Percentiles rank a stretch among this genome's conserved stretches.
Conservation (phyloP, 2,329 filamentous ascomycete genomes). For the Cytospora chrysosperma region DNA sequence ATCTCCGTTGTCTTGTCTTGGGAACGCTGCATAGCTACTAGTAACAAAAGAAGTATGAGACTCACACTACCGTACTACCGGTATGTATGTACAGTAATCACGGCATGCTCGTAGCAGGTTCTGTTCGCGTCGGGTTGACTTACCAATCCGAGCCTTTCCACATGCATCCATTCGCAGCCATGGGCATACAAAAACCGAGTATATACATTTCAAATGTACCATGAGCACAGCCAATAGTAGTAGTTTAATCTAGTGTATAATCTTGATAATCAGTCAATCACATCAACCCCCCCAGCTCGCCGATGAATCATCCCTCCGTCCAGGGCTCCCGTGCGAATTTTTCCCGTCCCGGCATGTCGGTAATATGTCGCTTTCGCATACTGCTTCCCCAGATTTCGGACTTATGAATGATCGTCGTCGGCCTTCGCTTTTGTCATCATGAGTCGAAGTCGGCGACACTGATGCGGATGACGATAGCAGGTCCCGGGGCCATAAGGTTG, state of each 20-base stretch:
- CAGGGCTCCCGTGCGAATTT: neutral
- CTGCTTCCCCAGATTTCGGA: neutral
- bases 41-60: too few relatives aligned
- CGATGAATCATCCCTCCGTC: conserved; percentile 13
- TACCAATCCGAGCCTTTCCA: conserved; percentile 13
- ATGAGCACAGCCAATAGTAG: too few relatives aligned
- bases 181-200: neutral
- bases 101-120: too few relatives aligned
- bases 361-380: conserved; percentile 6
- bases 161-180: neutral
- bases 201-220: neutral
- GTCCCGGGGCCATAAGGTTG: too few relatives aligned
- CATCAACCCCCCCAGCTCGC: too few relatives aligned
- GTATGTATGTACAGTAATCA: too few relatives aligned
- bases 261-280: too few relatives aligned
- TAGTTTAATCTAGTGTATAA: too few relatives aligned
- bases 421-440: neutral
- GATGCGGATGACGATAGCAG: neutral
- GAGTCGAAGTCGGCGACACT: conserved; percentile 8
- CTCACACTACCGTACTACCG: too few relatives aligned
- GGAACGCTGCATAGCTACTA: neutral
- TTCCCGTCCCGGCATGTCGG: neutral
- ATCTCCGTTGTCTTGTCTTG: neutral
- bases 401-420: neutral
- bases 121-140: conserved; percentile 2